Percentiles rank a stretch among this genome's conserved stretches.
phyloP scores from a whole-genome alignment of 768 basidiomycete species.

The Suillus sp. region DNA sequence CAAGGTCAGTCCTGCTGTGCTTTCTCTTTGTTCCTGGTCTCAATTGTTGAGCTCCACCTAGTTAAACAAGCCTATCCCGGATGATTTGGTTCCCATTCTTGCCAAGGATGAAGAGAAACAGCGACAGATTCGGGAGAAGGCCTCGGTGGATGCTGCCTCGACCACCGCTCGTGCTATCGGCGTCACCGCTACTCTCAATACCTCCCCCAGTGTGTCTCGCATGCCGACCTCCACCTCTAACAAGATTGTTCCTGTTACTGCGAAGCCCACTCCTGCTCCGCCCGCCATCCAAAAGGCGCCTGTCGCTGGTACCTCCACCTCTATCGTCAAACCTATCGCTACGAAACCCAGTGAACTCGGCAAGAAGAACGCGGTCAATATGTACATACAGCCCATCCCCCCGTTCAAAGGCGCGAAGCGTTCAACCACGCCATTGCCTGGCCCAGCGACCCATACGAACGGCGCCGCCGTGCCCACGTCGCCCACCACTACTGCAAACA shows the following conservation, averaged over 20 bases:
- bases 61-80: slow-evolving; percentile 94
- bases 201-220: slow-evolving; percentile 51
- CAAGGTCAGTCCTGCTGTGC: slow-evolving; percentile 62
- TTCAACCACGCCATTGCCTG: slow-evolving; percentile 27
- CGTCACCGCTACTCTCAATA: slow-evolving; percentile 39
- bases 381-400: slow-evolving; percentile 90
- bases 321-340: slow-evolving; percentile 33
- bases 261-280: slow-evolving; percentile 33
- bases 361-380: slow-evolving; percentile 53
- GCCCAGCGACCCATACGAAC: slow-evolving; percentile 23
- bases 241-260: slow-evolving; percentile 30
- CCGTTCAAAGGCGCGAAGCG: slow-evolving; percentile 77
- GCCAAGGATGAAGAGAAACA: slow-evolving; percentile 95
- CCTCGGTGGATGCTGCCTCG: slow-evolving; percentile 66
- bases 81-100: slow-evolving; percentile 89
- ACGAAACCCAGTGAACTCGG: slow-evolving; percentile 34
- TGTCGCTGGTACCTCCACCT: slow-evolving; percentile 20
- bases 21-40: slow-evolving; percentile 7
- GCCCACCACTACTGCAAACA: slow-evolving; percentile 55
- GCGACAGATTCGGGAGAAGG: slow-evolving; percentile 77
- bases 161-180: slow-evolving; percentile 71
- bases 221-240: slow-evolving; percentile 33
- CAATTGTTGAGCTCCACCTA: slow-evolving; percentile 30
- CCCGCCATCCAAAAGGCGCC: slow-evolving; percentile 30
- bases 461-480: slow-evolving; percentile 47